Conservation (phyloP, 805 yeast species). For the Pichia ethanolica region DNA sequence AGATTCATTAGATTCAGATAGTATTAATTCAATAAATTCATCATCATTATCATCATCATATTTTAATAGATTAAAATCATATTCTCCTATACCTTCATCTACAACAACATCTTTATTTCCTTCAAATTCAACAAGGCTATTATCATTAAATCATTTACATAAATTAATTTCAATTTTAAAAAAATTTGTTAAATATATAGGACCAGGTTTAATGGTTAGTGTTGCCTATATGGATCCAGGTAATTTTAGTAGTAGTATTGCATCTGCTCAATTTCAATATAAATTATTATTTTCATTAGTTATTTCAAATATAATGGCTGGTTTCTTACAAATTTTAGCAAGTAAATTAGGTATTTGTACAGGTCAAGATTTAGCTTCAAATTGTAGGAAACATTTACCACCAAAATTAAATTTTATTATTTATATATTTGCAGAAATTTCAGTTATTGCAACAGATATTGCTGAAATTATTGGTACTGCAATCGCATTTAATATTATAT, state of each 20-base stretch:
- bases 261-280: conserved; percentile 69
- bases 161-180: conserved; percentile 7
- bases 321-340: conserved; percentile 75
- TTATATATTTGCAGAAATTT: conserved; percentile 77
- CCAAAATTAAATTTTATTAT: conserved; percentile 49
- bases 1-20: too few species aligned
- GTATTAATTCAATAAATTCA: too few species aligned
- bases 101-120: background rate
- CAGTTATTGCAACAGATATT: conserved; percentile 91
- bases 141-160: background rate
- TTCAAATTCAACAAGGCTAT: background rate
- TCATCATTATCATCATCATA: too few species aligned
- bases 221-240: conserved; percentile 99
- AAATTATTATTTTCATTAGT: conserved; percentile 71
- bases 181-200: conserved; percentile 48
- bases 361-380: conserved; percentile 84
- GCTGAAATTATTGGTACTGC: conserved; percentile 99
- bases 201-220: conserved; percentile 92
- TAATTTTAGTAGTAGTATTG: conserved; percentile 89
- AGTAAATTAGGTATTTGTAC: conserved; percentile 91
- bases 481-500: conserved; percentile 77
- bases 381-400: conserved; percentile 72
- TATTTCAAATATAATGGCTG: conserved; percentile 78
- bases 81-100: background rate
- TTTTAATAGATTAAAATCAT: background rate